These are phyloP conservation scores for Botrytis fragariae DNA, from an alignment of 2,329 filamentous ascomycete genomes.

Conservation along the genomic window DNA sequence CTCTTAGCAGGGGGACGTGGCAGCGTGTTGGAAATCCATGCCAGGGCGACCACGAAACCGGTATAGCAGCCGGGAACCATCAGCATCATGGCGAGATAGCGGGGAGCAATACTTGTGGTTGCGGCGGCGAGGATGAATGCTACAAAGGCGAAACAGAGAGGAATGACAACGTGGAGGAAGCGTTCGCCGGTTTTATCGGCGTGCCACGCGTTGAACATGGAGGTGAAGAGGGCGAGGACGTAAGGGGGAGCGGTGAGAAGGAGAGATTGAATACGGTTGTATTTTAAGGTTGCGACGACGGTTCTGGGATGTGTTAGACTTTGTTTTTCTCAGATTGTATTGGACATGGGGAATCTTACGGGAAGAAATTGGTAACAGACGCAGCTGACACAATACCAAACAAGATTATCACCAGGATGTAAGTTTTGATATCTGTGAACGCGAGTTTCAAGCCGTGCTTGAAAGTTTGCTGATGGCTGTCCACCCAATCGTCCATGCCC, in stretches of 20 bases:
- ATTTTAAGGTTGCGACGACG: slow-evolving; percentile 67
- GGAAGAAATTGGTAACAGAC: slow-evolving; percentile 67
- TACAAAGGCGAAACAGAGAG: slow-evolving; percentile 58
- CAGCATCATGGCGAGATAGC: slow-evolving; percentile 71
- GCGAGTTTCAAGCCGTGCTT: slow-evolving; percentile 50
- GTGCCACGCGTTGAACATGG: slow-evolving; percentile 65
- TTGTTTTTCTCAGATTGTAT: neutral
- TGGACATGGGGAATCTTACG: slow-evolving; percentile 42
- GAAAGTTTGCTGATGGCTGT: slow-evolving; percentile 20
- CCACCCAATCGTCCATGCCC: slow-evolving; percentile 39
- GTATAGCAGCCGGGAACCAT: slow-evolving; percentile 66
- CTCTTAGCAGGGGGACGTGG: slow-evolving; percentile 64
- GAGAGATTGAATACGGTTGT: slow-evolving; percentile 56
- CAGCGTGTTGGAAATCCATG: slow-evolving; percentile 75
- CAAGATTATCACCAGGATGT: slow-evolving; percentile 40
- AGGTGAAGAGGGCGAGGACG: slow-evolving; percentile 58
- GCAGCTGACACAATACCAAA: slow-evolving; percentile 57
- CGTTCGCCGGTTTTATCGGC: slow-evolving; percentile 70
- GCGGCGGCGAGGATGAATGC: slow-evolving; percentile 68
- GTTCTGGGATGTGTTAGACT: slow-evolving; percentile 46
- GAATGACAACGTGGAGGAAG: slow-evolving; percentile 64
- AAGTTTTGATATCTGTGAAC: slow-evolving; percentile 53
- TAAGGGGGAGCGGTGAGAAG: slow-evolving; percentile 66
- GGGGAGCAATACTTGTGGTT: slow-evolving; percentile 57
- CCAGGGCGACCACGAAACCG: slow-evolving; percentile 64